These are phyloP conservation scores for Russula brevipes DNA, from an alignment of 768 basidiomycete genomes.

Conservation along the genomic window DNA sequence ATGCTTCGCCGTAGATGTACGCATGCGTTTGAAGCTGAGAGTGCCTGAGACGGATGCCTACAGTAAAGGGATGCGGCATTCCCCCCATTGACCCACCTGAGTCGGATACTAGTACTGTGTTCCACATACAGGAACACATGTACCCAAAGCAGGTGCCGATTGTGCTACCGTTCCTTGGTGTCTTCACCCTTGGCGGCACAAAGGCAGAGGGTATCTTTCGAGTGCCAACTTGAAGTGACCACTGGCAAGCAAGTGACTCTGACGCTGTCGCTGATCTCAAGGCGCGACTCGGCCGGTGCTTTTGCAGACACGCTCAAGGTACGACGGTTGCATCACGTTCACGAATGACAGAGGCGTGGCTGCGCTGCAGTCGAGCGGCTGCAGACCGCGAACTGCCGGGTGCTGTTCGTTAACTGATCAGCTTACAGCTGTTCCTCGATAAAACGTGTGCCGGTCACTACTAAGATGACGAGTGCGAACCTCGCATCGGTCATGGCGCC, in stretches of 20 bases:
- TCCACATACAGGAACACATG: conserved; percentile 77
- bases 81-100: conserved; percentile 88
- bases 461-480: conserved; percentile 89
- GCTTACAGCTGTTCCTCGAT: conserved; percentile 80
- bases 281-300: conserved; percentile 82
- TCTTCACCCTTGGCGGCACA: conserved; percentile 81
- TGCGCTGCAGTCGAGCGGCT: conserved; percentile 70
- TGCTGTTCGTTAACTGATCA: conserved; percentile 89
- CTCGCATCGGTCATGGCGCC: conserved; percentile 90
- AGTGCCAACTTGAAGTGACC: no score
- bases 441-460: conserved; percentile 63
- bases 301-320: conserved; percentile 90
- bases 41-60: no score
- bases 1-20: conserved; percentile 28
- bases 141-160: conserved; percentile 86
- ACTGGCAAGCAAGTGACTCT: no score
- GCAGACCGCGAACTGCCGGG: conserved; percentile 84
- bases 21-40: conserved; percentile 3
- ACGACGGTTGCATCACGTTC: conserved; percentile 79
- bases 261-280: conserved; percentile 87
- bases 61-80: conserved; percentile 87
- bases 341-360: conserved; percentile 60
- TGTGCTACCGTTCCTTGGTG: conserved; percentile 89
- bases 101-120: no score
- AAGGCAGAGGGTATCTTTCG: conserved; percentile 90